Conservation (phyloP, 371 early-diverging fungal species). For the Rhizomucor pusillus region DNA sequence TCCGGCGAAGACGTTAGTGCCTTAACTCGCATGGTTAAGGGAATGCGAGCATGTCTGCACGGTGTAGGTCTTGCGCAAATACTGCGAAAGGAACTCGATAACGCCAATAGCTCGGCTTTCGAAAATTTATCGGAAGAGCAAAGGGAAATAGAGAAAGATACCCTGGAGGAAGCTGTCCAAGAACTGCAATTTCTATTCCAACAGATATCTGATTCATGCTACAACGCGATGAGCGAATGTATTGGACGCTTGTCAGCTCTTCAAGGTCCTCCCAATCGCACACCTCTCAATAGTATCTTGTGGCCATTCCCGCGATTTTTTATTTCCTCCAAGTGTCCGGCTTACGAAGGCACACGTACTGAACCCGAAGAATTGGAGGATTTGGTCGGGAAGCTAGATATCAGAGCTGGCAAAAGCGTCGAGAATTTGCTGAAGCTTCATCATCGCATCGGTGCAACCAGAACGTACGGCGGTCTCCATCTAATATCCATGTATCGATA, state of each 20-base stretch:
- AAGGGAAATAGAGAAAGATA: constrained; percentile 3
- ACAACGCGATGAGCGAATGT: constrained; percentile 5
- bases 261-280: constrained; percentile 18
- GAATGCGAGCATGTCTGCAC: constrained; percentile 27
- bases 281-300: constrained; percentile 22
- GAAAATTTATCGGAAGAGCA: not conserved
- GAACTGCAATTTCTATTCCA: constrained; percentile 6
- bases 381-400: constrained; percentile 4
- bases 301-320: constrained; percentile 36
- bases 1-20: constrained; percentile 32
- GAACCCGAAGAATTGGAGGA: constrained; percentile 1
- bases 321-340: constrained; percentile 9
- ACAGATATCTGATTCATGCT: constrained; percentile 5
- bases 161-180: not conserved
- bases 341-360: not conserved
- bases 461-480: constrained; percentile 9
- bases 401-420: not conserved
- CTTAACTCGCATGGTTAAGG: constrained; percentile 22
- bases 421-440: not conserved
- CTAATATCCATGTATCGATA: constrained; percentile 15
- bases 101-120: not conserved
- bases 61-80: constrained; percentile 38
- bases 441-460: not conserved
- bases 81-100: constrained; percentile 20
- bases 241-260: constrained; percentile 7